phyloP scores from a whole-genome alignment of 2,329 filamentous ascomycete genomes.

The Microsporum canis region DNA sequence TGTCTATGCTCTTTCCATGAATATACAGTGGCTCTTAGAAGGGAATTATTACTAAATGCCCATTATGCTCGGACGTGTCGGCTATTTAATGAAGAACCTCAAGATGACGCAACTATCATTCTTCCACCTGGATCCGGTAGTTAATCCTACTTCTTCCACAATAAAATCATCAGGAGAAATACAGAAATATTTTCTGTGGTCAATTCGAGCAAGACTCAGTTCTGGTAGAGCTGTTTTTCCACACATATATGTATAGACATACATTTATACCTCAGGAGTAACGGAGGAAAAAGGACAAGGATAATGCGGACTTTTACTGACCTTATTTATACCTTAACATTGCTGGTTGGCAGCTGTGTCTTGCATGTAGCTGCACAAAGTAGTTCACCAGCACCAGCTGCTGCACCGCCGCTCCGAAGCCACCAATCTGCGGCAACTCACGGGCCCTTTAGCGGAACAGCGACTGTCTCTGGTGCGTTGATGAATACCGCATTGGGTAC shows the following conservation, averaged over 20 bases:
- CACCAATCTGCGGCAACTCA: conserved; percentile 1
- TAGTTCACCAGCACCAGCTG: not conserved
- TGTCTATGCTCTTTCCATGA: not conserved
- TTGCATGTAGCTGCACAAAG: not conserved
- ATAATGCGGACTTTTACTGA: not conserved
- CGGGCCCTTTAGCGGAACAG: conserved; percentile 54
- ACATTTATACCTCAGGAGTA: not conserved
- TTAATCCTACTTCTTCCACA: not conserved
- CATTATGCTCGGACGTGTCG: not conserved
- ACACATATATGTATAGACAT: not conserved
- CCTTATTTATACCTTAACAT: not conserved
- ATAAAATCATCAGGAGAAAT: not conserved
- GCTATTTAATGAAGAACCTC: not conserved
- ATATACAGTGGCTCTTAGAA: not conserved
- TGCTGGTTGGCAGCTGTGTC: not conserved
- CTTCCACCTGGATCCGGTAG: not conserved
- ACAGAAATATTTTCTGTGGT: not conserved
- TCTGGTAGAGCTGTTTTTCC: not conserved
- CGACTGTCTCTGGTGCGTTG: conserved; percentile 60
- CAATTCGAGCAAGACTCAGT: not conserved
- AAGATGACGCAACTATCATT: not conserved
- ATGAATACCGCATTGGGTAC: conserved; percentile 45
- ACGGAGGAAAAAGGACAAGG: not conserved
- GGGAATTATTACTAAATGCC: not conserved
- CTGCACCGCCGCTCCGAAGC: conserved; percentile 10